Evolutionary conservation across 106 monocot species (phyloP), one percentile per base, ranked within the genome.

Genomic region (Dendrobium chrysotoxum): DNA sequence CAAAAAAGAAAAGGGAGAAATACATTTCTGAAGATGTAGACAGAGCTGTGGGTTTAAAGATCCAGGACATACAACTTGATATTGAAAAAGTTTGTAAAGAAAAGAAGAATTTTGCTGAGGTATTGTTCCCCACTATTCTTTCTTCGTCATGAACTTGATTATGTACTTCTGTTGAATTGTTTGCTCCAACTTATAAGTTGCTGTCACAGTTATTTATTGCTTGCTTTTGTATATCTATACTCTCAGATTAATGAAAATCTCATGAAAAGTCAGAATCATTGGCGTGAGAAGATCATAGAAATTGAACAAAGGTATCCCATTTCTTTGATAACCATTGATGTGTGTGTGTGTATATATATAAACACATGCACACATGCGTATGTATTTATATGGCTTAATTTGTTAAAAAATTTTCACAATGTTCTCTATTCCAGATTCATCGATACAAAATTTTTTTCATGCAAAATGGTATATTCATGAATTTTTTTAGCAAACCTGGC

Each of bases 181-280:
- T 61, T 80, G 25, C 39, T 28, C 47, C 47, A 47, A 25, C 45
- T 76, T 12, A 41, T 50, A 11, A 46, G 25, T 75, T 46, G 42
- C 4, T 78, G 28, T 3, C 68, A 72, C 18, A 12, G 9, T 73
- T 72, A 31, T 73, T 68, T 61, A 13, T 76, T 77, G 1, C 25
- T 18, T 30, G 18, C 30, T 85, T 80, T 40, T 5, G 79, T 58
- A 79, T 71, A 10, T 75, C 72, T 79, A 40, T 80, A 12, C 57
- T 20, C 78, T 53, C 74, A 94, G 97, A 84, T 87, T 46, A 99
- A 99, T 87, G 88, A 91, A 73, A 76, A 90, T 50, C 95, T 93
- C 68, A 79, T 86, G 73, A 90, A 88, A 86, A 85, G 83, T 75
- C 91, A 99, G 73, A 87, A 90, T 71, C 12, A 86, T 26, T 99